These are phyloP conservation scores for Haplosporangium sp. DNA, from an alignment of 371 early-diverging fungal genomes.

Conservation along the genomic window DNA sequence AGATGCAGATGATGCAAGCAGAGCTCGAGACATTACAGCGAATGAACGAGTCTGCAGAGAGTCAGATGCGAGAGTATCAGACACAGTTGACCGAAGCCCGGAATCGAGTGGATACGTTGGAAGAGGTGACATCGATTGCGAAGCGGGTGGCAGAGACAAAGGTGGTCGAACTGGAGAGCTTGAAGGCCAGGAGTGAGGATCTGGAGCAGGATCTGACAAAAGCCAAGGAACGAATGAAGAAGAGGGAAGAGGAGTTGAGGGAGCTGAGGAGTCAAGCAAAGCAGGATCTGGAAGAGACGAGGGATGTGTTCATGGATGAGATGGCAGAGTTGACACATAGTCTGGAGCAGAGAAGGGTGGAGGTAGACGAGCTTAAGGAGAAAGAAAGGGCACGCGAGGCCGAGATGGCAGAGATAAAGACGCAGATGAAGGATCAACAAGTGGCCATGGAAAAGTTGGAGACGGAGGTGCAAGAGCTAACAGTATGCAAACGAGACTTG, in stretches of 20 bases:
- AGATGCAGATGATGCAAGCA: constrained; percentile 69
- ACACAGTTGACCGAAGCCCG: constrained; percentile 61
- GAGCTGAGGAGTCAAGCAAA: constrained; percentile 50
- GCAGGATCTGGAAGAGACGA: constrained; percentile 60
- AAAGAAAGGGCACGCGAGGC: neutral
- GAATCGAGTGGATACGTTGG: constrained; percentile 62
- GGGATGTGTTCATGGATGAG: constrained; percentile 21
- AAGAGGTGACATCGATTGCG: constrained; percentile 58
- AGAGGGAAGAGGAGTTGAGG: constrained; percentile 44
- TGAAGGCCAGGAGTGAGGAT: constrained; percentile 41
- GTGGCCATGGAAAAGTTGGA: constrained; percentile 7
- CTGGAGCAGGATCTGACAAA: constrained; percentile 31
- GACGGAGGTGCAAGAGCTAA: constrained; percentile 12
- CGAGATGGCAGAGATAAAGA: constrained; percentile 9
- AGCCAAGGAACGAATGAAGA: constrained; percentile 53
- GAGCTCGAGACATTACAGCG: constrained; percentile 75
- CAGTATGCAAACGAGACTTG: constrained; percentile 8
- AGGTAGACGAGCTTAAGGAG: constrained; percentile 6
- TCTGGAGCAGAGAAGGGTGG: neutral
- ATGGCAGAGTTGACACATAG: constrained; percentile 9
- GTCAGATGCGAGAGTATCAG: constrained; percentile 60
- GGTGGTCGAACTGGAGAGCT: constrained; percentile 52
- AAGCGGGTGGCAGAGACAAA: constrained; percentile 50
- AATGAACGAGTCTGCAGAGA: constrained; percentile 65
- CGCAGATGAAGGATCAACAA: constrained; percentile 1